These are phyloP conservation scores for Combretum micranthum DNA, from an alignment of 345 rosid genomes.

Conservation along the genomic window DNA sequence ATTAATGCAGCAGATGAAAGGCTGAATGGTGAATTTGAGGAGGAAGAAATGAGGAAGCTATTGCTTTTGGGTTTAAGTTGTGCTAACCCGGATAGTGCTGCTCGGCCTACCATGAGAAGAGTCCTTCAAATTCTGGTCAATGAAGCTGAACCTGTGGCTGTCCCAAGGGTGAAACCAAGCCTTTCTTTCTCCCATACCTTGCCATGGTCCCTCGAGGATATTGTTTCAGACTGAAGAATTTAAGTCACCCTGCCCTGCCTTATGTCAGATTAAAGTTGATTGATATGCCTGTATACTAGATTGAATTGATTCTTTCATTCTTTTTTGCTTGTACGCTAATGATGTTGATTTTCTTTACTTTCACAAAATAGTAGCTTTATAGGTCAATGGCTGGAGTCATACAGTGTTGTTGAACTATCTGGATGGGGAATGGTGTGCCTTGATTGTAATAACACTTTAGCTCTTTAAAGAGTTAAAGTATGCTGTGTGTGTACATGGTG, in stretches of 20 bases:
- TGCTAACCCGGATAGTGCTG: constrained; percentile 66
- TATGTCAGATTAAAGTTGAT: constrained; percentile 10
- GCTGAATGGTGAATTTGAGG: constrained; percentile 52
- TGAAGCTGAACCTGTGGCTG: constrained; percentile 44
- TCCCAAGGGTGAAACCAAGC: constrained; percentile 73
- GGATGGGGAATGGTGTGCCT: no score
- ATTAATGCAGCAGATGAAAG: constrained; percentile 68
- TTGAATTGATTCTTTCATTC: constrained; percentile 23
- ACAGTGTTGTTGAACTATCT: no score
- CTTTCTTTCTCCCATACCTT: constrained; percentile 60
- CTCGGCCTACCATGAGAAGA: constrained; percentile 81
- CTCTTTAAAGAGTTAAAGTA: no score
- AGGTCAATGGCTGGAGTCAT: constrained; percentile 37
- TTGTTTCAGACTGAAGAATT: constrained; percentile 61
- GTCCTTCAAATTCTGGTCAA: constrained; percentile 75
- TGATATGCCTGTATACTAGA: not conserved
- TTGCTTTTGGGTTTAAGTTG: constrained; percentile 79
- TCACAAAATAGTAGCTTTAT: constrained; percentile 4
- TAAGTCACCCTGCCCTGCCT: constrained; percentile 2
- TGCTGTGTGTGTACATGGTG: no score
- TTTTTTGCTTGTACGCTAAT: constrained; percentile 12
- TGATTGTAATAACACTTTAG: no score
- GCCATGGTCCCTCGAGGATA: constrained; percentile 58
- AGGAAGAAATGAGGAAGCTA: constrained; percentile 75
- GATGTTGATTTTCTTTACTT: no score